Evolutionary conservation across 768 basidiomycete species (phyloP).

Genomic region (Suillus luteus): DNA sequence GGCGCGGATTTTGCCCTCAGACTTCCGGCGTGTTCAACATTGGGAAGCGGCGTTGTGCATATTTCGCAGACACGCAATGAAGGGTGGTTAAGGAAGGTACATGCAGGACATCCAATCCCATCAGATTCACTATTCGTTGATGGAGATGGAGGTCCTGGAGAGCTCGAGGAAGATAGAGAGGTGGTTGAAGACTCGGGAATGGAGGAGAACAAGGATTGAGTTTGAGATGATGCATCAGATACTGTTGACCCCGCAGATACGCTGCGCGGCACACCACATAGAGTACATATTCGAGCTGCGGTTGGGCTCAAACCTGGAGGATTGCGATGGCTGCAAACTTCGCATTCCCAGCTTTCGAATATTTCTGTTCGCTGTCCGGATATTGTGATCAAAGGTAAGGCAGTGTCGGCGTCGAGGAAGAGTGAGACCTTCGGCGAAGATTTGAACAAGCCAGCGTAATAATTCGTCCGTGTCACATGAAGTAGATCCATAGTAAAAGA

Average conservation of each 20-base stretch:
- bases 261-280: conserved; percentile 79
- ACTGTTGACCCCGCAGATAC: conserved; percentile 32
- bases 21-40: conserved; percentile 18
- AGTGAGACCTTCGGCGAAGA: conserved; percentile 90
- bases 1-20: conserved; percentile 59
- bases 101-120: conserved; percentile 73
- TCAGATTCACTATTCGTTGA: conserved; percentile 24
- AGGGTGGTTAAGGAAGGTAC: conserved; percentile 91
- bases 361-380: conserved; percentile 30
- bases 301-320: conserved; percentile 72
- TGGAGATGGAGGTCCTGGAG: conserved; percentile 24
- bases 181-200: conserved; percentile 40
- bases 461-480: conserved; percentile 73
- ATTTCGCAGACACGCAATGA: conserved; percentile 80
- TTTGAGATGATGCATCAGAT: conserved; percentile 21
- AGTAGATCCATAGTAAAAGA: conserved; percentile 74
- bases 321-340: conserved; percentile 86
- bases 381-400: conserved; percentile 30
- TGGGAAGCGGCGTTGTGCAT: conserved; percentile 71
- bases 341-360: conserved; percentile 76
- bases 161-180: conserved; percentile 27
- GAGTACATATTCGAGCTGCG: conserved; percentile 66
- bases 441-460: conserved; percentile 88
- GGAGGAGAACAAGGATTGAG: conserved; percentile 41
- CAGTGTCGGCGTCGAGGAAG: conserved; percentile 46